Percentiles rank a stretch among this genome's conserved stretches.
Evolutionary conservation across 345 rosid genomes (phyloP).

Genomic region (Luvunga scandens): DNA sequence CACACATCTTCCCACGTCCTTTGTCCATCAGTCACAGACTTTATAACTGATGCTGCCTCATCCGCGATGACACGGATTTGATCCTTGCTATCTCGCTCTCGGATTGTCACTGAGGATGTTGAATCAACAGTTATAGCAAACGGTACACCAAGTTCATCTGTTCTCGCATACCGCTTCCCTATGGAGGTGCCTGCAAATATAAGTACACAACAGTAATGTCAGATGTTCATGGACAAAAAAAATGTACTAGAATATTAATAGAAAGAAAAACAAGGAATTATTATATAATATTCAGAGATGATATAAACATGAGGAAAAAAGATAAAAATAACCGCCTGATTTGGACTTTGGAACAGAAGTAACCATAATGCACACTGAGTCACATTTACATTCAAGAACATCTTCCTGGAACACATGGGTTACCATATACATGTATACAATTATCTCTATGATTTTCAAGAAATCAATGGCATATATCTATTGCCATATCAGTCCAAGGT

Average conservation of each 20-base stretch:
- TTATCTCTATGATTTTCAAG: neutral
- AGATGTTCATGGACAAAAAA: neutral
- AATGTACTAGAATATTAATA: no score
- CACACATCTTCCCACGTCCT: constrained; percentile 76
- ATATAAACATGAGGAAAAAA: neutral
- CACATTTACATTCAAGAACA: neutral
- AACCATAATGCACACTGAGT: neutral
- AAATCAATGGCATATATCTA: neutral
- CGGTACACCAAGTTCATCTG: constrained; percentile 94
- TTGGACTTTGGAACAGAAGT: neutral
- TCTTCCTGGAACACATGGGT: neutral
- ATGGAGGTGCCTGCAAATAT: constrained; percentile 71
- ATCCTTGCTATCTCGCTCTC: constrained; percentile 93
- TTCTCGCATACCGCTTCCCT: constrained; percentile 92
- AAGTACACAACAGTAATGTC: neutral
- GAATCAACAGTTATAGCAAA: constrained; percentile 91
- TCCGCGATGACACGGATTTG: constrained; percentile 70
- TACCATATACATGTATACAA: no score
- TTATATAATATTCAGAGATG: no score
- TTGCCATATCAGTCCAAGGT: neutral
- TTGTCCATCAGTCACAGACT: constrained; percentile 63
- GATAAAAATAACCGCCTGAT: neutral
- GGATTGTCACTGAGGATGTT: constrained; percentile 62
- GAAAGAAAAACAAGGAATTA: no score
- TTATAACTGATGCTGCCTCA: constrained; percentile 66